Percentiles rank a stretch among this genome's conserved stretches.
These are phyloP conservation scores for Talaromyces sp. DNA, from an alignment of 2,329 filamentous ascomycete species.

Conservation along the genomic window DNA sequence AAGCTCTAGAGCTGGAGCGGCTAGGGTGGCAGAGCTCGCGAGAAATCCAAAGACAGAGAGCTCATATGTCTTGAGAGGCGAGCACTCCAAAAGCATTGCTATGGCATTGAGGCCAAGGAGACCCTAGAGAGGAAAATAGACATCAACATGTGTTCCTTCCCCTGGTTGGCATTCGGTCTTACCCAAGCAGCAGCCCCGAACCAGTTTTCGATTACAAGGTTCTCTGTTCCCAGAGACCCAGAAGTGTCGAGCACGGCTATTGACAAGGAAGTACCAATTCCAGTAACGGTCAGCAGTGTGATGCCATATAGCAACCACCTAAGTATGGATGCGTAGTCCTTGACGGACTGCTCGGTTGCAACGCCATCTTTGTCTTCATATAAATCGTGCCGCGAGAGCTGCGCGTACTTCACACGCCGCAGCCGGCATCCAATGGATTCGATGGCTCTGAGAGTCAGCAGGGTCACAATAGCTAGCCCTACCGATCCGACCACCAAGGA, in stretches of 20 bases:
- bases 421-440: not conserved
- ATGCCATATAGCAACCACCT: conserved; percentile 49
- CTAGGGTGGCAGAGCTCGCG: conserved; percentile 22
- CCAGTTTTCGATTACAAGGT: conserved; percentile 52
- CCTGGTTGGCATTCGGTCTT: conserved; percentile 26
- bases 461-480: not conserved
- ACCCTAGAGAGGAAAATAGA: conserved; percentile 13
- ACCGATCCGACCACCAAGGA: not conserved
- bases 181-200: conserved; percentile 59
- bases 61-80: conserved; percentile 24
- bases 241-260: conserved; percentile 49
- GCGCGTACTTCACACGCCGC: not conserved
- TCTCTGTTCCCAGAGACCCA: conserved; percentile 13
- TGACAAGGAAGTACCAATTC: conserved; percentile 52
- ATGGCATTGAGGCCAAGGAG: conserved; percentile 28
- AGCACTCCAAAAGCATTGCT: conserved; percentile 30
- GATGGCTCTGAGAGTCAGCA: not conserved
- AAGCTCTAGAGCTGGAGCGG: conserved; percentile 19
- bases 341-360: conserved; percentile 59
- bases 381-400: conserved; percentile 17
- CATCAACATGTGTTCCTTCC: not conserved
- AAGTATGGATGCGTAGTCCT: conserved; percentile 55
- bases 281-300: conserved; percentile 49
- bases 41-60: conserved; percentile 27
- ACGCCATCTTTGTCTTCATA: conserved; percentile 68